Evolutionary conservation across 164 flowering plant species (phyloP), one percentile per base, ranked within the genome.

Genomic region (Taxillus chinensis): DNA sequence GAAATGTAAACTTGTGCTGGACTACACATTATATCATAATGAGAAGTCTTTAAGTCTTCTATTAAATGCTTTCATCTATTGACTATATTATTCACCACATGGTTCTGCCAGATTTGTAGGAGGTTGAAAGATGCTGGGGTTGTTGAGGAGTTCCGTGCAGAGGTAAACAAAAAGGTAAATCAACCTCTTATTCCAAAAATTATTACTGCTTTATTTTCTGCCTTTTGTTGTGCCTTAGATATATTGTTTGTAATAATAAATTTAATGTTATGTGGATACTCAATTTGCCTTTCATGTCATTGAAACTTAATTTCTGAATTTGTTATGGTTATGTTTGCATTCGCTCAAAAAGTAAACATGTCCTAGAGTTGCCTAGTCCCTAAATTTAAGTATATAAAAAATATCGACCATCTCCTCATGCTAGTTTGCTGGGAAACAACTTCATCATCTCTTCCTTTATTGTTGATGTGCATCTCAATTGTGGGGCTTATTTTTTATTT

Each of bases 101-200:
- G 27, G 27, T 73, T 56, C 17, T 60, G 60, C 57, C 76, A 93
- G 96, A 71, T 90, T 15, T 75, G 77, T 69, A 71, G 67, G 73
- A 82, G 78, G 77, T 75, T 93, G 76, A 87, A 82, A 74, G 90
- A 79, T 62, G 87, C 91, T 63, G 59, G 74, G 39, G 59, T 84
- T 16, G 90, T 87, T 50, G 90, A 87, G 77, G 89, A 84, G 66
- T 84, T 86, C 62, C 61, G 55, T 27, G 96, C 86, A 51, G 73
- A 73, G 63, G 85, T 89, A 62, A 77, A 83, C 69, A 79, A 70
- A 54, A 89, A 89, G 88, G 98, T 88, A 56, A 51, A 43, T 39
- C 27, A 16, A 41, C 5, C 64, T 38, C 17, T 42, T 16, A 14
- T 49, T 45, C 13, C 2, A 14, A 51, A 51, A 6, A 15, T 1